Conservation (phyloP, 768 basidiomycete species). For the Cyathus striatus region DNA sequence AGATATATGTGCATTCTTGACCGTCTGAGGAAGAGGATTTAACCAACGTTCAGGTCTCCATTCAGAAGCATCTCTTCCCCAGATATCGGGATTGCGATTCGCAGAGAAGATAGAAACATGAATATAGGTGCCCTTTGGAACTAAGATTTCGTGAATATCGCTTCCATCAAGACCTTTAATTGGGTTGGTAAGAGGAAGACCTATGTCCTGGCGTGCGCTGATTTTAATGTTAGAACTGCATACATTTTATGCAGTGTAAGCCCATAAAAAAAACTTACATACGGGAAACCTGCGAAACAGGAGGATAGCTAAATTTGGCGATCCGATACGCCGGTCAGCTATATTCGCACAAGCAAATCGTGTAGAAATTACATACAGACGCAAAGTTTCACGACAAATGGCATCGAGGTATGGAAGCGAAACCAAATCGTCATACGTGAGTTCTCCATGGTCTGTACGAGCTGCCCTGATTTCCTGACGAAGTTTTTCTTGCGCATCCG, state of each 20-base stretch:
- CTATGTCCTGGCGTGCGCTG: slow-evolving; percentile 19
- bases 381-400: slow-evolving; percentile 26
- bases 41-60: slow-evolving; percentile 41
- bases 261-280: slow-evolving; percentile 13
- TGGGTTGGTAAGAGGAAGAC: slow-evolving; percentile 25
- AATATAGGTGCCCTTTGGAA: slow-evolving; percentile 25
- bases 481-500: slow-evolving; percentile 25
- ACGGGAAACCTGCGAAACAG: slow-evolving; percentile 10
- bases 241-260: neutral
- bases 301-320: slow-evolving; percentile 12
- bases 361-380: slow-evolving; percentile 24
- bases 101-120: slow-evolving; percentile 25
- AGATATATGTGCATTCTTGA: slow-evolving; percentile 15
- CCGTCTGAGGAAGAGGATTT: slow-evolving; percentile 17
- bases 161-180: slow-evolving; percentile 17
- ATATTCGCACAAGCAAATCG: too few species aligned
- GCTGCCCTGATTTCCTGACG: slow-evolving; percentile 19
- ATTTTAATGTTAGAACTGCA: too few species aligned
- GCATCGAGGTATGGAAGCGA: slow-evolving; percentile 26
- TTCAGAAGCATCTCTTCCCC: slow-evolving; percentile 35
- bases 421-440: slow-evolving; percentile 20
- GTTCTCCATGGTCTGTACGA: slow-evolving; percentile 7
- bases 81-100: slow-evolving; percentile 30
- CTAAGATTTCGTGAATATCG: slow-evolving; percentile 17
- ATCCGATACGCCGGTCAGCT: too few species aligned